Evolutionary conservation across 495 filamentous ascomycete species (phyloP).

Genomic region (Hypoxylon fragiforme): DNA sequence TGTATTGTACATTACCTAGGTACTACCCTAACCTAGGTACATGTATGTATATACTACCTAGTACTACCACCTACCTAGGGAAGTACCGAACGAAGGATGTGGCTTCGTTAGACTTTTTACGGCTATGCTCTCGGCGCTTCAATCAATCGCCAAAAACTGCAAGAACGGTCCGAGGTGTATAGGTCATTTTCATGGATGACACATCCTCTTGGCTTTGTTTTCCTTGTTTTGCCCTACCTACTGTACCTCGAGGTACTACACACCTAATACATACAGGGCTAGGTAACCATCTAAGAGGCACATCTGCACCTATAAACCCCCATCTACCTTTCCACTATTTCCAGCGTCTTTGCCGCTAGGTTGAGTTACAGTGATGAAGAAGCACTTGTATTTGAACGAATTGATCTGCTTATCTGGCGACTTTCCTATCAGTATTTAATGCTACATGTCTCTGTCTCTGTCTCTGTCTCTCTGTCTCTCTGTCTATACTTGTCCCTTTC

Average conservation of each 20-base stretch:
- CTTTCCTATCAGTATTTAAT: no score
- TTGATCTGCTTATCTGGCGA: no score
- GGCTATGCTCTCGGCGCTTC: constrained; percentile 25
- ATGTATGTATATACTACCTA: neutral
- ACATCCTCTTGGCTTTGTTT: constrained; percentile 22
- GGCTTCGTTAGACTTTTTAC: constrained; percentile 26
- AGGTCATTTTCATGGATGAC: constrained; percentile 5
- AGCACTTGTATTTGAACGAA: neutral
- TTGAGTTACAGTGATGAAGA: constrained; percentile 19
- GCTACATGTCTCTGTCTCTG: constrained; percentile 1
- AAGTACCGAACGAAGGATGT: constrained; percentile 1
- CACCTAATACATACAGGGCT: no score
- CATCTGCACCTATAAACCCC: no score
- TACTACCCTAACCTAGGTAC: neutral
- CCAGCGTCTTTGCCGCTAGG: neutral
- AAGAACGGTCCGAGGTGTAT: constrained; percentile 2
- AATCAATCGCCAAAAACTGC: no score
- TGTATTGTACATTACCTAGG: no score
- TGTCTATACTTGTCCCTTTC: constrained; percentile 11
- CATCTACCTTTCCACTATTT: constrained; percentile 1
- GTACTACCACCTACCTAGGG: neutral
- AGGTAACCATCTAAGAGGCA: no score
- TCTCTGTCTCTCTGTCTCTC: constrained; percentile 9
- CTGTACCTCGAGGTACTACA: no score
- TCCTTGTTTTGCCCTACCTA: constrained; percentile 7